Evolutionary conservation across 139 green algal species (phyloP), one percentile per base, ranked within the genome.

Genomic region (Coelastrella sp.): DNA sequence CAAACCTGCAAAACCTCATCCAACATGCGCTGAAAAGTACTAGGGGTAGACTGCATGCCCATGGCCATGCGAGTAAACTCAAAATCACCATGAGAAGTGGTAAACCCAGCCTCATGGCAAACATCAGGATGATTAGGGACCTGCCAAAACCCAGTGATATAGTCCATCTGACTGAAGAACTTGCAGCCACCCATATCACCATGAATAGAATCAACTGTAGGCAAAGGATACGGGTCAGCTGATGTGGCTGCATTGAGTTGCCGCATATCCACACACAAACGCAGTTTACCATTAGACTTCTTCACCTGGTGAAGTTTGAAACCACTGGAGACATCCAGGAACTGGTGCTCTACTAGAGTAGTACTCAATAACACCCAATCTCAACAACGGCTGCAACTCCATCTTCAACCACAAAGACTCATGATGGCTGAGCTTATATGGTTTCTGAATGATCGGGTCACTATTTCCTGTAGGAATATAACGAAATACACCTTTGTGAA

Each of bases 261-360:
- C 25, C 74, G 34, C 8, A 53, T 51, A 51, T 82, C 50, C 37
- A 69, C 25, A 17, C 32, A 57, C 9, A 82, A 5, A 6, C 74
- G 50, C 30, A 82, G 37, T 15, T 53, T 34, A 37, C 53, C 74
- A 69, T 51, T 71, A 25, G 74, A 51, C 51, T 82, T 82, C 27
- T 51, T 50, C 27, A 82, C 74, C n/a, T n/a, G n/a, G n/a, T n/a
- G n/a, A n/a, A n/a, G n/a, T n/a, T n/a, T 40, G 69, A 30, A 21
- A 82, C 51, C 27, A 82, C 74, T 23, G 74, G 74, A 50, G 74
- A 82, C 74, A 82, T 69, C 74, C 74, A 82, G n/a, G n/a, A n/a
- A n/a, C n/a, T n/a, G n/a, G n/a, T 53, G 45, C 45, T 53, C 8
- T 53, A 53, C 11, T 8, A 53, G 45, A 8, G 45, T 53, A 53